Base-by-base conservation (phyloP, 164 flowering plant genomes). In the Pachysandra terminalis region DNA sequence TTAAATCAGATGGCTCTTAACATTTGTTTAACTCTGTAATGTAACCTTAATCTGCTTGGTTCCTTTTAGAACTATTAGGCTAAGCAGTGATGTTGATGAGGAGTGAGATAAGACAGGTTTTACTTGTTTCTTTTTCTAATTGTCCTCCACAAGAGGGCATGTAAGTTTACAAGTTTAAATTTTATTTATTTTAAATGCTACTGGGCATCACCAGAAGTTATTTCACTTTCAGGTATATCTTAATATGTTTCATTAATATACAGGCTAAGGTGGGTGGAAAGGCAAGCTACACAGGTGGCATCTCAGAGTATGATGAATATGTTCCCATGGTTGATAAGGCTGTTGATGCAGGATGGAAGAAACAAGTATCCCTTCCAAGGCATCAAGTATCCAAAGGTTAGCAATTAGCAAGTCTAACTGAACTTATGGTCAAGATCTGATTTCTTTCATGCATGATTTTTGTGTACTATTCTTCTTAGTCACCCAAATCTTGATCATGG, bases 301-400 rank as follows among this genome's bases (percentile, higher is more conserved):
- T 80, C 68, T 55, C 86, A 24, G 91, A 91, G 56, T 87, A 83
- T 75, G 96, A 89, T 77, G 97, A 92, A 73, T 86, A 83, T 76
- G 87, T 90, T 59, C 98, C 97, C 21, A 85, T 94, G 90, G 91
- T 91, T 26, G 97, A 94, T 82, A 94, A 94, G 74, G 84, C 88
- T 62, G 96, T 94, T 61, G 98, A 91, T 82, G 79, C 86, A 64
- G 78, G 80, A 59, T 90, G 93, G 96, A 83, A 87, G 74, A 86
- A 81, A 71, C 84, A 81, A 81, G 55, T 81, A 32, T 49, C 86
- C 25, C 64, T 73, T 63, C 84, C 76, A 62, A 85, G 72, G 77
- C 65, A 82, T 7, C 52, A 35, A 69, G 28, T 72, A 59, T 68
- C 87, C 32, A 83, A 83, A 86, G 96, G 98, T 91, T 64, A 74